Evolutionary conservation across 2,329 filamentous ascomycete genomes (phyloP), one percentile per base, ranked within the genome.

Genomic region (Cladophialophora exuberans): DNA sequence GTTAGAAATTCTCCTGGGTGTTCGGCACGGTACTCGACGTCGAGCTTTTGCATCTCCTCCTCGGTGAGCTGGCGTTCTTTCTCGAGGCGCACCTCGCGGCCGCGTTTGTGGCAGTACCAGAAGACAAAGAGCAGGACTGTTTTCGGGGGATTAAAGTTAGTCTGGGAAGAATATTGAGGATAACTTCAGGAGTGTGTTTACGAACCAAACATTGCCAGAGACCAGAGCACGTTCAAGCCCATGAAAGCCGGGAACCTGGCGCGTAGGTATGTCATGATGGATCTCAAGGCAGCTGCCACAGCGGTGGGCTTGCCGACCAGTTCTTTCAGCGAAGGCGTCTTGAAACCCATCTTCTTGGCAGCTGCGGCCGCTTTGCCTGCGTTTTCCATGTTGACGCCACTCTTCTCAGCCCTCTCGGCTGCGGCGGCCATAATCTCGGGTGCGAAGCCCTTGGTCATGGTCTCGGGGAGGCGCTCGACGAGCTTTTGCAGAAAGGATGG

Each of bases 61-160:
- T 77, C 74, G 0, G 73, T 76, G 20, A 77, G 71, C 13, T 78
- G 68, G 11, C 76, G 73, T 60, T 83, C 81, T 46, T 77, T 83
- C 67, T 88, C 86, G 10, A 97, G 82, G 46, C 94, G 83, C 5
- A 85, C 86, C 75, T 99, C 93, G 39, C 85, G 85, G 33, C 94
- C 94, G 50, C 94, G 88, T 77, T 97, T 97, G 74, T 97, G 88
- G 75, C 92, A 97, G 75, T 97, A 99, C 92, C 93, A 99, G 65
- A 97, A 86, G 39, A 96, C 90, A 69, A 96, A 94, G 53, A 99
- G 82, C 13, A 97, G 80, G 51, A 97, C 89, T 89, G 52, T 23
- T 41, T 10, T n/a, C n/a, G n/a, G n/a, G n/a, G n/a, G n/a, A n/a
- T n/a, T n/a, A n/a, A n/a, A n/a, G n/a, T n/a, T n/a, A n/a, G n/a